Evolutionary conservation across 371 early-diverging fungal species (phyloP).

Genomic region (Mortierella sp.): DNA sequence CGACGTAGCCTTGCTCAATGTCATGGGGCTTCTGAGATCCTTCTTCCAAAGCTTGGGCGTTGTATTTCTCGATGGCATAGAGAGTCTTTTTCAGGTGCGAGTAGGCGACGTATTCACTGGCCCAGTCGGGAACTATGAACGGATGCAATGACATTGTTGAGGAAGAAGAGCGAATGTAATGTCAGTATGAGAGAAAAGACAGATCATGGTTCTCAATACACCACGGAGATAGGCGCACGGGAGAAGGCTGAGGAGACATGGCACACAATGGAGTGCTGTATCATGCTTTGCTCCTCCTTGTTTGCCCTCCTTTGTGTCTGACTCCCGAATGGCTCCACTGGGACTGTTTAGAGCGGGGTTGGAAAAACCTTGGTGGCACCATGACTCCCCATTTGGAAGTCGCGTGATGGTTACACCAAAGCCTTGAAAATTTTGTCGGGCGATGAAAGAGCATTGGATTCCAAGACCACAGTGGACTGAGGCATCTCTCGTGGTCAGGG

Average conservation of each 20-base stretch:
- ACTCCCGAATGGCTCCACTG: background rate
- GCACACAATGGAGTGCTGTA: too few relatives aligned
- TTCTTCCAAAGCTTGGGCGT: slow-evolving; percentile 28
- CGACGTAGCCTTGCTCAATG: slow-evolving; percentile 25
- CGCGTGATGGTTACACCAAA: slow-evolving; percentile 33
- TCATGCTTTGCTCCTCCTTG: too few relatives aligned
- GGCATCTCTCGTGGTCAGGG: too few relatives aligned
- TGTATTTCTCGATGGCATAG: slow-evolving; percentile 51
- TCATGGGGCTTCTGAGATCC: slow-evolving; percentile 26
- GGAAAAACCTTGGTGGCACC: background rate
- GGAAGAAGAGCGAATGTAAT: background rate
- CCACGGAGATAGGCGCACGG: background rate
- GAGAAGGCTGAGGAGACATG: background rate
- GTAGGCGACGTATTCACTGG: slow-evolving; percentile 52
- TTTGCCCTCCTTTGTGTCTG: too few relatives aligned
- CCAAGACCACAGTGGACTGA: too few relatives aligned
- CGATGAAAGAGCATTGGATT: background rate
- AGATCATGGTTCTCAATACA: background rate
- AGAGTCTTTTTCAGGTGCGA: slow-evolving; percentile 49
- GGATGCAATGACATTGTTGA: background rate
- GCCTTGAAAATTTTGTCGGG: slow-evolving; percentile 4
- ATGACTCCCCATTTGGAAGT: slow-evolving; percentile 23
- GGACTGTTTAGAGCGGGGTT: background rate
- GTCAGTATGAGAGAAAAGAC: background rate
- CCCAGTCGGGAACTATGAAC: slow-evolving; percentile 51